Evolutionary conservation across 768 basidiomycete genomes (phyloP).

Genomic region (Rhodotorula sphaerocarpa): DNA sequence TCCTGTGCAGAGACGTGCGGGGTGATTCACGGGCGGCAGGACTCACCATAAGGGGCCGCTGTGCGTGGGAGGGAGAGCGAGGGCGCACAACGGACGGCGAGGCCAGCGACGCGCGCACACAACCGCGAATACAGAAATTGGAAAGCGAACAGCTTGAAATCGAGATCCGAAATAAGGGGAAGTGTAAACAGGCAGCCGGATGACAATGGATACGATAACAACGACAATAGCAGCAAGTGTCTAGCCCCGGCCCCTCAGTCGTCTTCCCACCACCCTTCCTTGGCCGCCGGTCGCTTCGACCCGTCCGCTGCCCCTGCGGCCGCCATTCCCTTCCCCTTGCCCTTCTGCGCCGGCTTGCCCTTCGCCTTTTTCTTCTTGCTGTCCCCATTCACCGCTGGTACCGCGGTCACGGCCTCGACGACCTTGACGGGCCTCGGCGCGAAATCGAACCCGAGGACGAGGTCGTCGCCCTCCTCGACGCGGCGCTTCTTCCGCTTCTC

Average conservation of each 20-base stretch:
- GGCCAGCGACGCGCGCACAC: too few relatives aligned
- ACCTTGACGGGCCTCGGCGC: neutral
- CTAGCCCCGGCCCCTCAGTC: neutral
- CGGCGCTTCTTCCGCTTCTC: constrained; percentile 25
- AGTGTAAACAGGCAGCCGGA: neutral
- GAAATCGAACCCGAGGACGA: constrained; percentile 31
- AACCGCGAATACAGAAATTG: neutral
- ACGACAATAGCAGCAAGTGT: neutral
- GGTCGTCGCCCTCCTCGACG: constrained; percentile 30
- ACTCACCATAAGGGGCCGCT: too few relatives aligned
- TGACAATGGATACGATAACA: neutral
- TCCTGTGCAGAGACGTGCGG: neutral
- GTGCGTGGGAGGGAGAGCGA: neutral
- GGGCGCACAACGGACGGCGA: too few relatives aligned
- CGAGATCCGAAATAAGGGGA: too few relatives aligned
- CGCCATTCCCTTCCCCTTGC: constrained; percentile 3
- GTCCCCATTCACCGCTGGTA: neutral
- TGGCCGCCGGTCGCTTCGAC: constrained; percentile 8
- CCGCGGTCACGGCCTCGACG: neutral
- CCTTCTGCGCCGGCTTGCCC: constrained; percentile 1
- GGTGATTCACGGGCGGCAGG: neutral
- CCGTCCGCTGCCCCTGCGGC: constrained; percentile 12
- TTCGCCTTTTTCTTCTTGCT: constrained; percentile 16
- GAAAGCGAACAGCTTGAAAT: too few relatives aligned
- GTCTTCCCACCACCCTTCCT: constrained; percentile 32